Evolutionary conservation across 148 eudicot species (phyloP), one percentile per base, ranked within the genome.

Genomic region (Camellia granthamiana): DNA sequence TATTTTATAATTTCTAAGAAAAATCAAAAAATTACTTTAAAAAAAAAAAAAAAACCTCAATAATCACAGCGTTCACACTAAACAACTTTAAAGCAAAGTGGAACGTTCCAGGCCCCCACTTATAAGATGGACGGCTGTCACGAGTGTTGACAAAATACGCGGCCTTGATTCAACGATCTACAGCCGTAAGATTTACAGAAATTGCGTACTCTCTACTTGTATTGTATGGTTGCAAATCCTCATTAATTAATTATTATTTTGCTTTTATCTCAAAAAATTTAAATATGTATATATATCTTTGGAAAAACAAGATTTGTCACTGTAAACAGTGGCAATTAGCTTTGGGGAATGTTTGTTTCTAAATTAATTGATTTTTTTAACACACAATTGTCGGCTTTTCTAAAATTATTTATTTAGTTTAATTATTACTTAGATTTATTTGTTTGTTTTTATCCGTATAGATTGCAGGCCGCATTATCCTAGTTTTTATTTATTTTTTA

Each of bases 381-480:
- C 43, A 62, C 1, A 30, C 2, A 62, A 38, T 19, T 46, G 52
- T 76, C 79, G 15, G 55, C 30, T 2, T 65, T 58, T 76, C 23
- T 1, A 62, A 13, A 15, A 76, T 59, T 15, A 30, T 46, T 62
- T 61, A 30, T 46, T 44, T 76, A 62, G 2, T 63, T 30, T 2
- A 43, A 65, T 23, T 23, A 23, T 23, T 23, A 23, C 30, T 41
- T 2, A 51, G 54, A 2, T 65, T 42, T 9, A 18, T 42, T 42
- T 76, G 42, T 76, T 76, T 62, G 56, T 23, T 23, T 30, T 61
- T 76, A 8, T 60, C 38, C 0, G 30, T 1, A 30, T 63, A 12
- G 7, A 76, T 43, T 46, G 79, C 70, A 62, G 69, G 70, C 70
- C 79, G 79, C 71, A 77, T 23, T 77, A 19, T 64, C 79, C 67